Conservation (phyloP, 495 filamentous ascomycete species). For the Schizothecium vesticola region DNA sequence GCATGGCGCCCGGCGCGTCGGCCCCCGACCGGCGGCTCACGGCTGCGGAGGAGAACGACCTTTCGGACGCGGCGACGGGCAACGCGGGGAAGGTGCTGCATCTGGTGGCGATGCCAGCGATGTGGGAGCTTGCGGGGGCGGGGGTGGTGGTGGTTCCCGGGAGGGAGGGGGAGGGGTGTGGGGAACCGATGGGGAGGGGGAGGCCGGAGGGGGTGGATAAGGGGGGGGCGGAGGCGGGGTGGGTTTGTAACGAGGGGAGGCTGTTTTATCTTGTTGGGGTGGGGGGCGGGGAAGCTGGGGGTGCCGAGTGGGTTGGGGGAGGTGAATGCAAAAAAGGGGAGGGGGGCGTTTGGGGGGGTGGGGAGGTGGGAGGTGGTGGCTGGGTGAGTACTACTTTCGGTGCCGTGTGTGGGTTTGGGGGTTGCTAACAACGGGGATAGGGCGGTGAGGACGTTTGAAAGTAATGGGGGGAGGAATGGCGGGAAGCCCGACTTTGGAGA, state of each 20-base stretch:
- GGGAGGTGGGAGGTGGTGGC: neutral
- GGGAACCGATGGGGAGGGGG: neutral
- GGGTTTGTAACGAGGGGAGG: neutral
- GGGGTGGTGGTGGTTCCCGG: neutral
- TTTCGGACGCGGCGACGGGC: neutral
- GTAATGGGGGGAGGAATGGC: neutral
- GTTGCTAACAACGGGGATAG: no score
- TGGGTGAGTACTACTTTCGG: neutral
- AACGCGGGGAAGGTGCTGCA: neutral
- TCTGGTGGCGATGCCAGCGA: neutral
- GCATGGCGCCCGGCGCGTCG: neutral
- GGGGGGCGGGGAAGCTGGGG: neutral
- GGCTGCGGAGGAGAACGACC: no score
- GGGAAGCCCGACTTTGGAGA: neutral
- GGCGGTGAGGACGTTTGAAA: neutral
- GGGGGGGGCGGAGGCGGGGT: neutral
- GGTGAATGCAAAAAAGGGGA: neutral
- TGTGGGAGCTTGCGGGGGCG: neutral
- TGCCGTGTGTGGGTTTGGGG: no score
- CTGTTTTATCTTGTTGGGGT: neutral
- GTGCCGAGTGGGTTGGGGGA: neutral
- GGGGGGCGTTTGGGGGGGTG: neutral
- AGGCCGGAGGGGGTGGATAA: neutral
- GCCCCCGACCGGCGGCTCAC: neutral
- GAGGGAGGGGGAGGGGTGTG: neutral